These are phyloP conservation scores for Leccinum fibrillosum DNA, from an alignment of 768 basidiomycete genomes.

Conservation along the genomic window DNA sequence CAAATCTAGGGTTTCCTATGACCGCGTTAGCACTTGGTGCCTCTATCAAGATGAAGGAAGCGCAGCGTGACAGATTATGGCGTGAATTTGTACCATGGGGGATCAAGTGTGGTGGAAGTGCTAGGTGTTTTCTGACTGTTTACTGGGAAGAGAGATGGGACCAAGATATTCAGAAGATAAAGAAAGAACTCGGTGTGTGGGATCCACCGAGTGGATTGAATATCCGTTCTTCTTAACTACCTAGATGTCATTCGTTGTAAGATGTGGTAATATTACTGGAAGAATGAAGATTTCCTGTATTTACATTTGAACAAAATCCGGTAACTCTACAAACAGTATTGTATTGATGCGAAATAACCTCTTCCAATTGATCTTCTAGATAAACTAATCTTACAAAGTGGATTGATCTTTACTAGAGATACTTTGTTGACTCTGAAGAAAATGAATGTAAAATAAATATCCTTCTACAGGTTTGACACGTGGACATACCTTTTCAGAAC, in stretches of 20 bases:
- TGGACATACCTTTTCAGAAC: not conserved
- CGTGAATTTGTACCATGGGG: conserved; percentile 93
- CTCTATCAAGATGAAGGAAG: conserved; percentile 32
- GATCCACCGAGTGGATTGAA: conserved; percentile 56
- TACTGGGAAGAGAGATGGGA: conserved; percentile 98
- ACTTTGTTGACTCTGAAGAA: conserved; percentile 1
- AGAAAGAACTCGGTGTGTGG: conserved; percentile 81
- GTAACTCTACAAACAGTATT: not conserved
- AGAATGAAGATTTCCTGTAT: no score
- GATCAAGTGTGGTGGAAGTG: conserved; percentile 71
- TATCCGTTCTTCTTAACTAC: conserved; percentile 9
- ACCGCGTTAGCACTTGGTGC: conserved; percentile 70
- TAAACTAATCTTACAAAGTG: not conserved
- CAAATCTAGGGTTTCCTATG: conserved; percentile 89
- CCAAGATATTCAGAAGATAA: conserved; percentile 76
- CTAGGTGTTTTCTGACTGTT: conserved; percentile 77
- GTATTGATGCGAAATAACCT: not conserved
- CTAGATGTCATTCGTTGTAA: not conserved
- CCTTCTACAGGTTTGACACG: not conserved
- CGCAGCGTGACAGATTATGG: conserved; percentile 57
- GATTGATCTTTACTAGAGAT: not conserved
- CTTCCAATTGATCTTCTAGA: not conserved
- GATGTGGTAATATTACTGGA: not conserved
- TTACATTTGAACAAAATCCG: no score
- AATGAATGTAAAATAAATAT: not conserved